phyloP scores from a whole-genome alignment of 495 filamentous ascomycete genomes.

The Friedmanniomyces simplex region DNA sequence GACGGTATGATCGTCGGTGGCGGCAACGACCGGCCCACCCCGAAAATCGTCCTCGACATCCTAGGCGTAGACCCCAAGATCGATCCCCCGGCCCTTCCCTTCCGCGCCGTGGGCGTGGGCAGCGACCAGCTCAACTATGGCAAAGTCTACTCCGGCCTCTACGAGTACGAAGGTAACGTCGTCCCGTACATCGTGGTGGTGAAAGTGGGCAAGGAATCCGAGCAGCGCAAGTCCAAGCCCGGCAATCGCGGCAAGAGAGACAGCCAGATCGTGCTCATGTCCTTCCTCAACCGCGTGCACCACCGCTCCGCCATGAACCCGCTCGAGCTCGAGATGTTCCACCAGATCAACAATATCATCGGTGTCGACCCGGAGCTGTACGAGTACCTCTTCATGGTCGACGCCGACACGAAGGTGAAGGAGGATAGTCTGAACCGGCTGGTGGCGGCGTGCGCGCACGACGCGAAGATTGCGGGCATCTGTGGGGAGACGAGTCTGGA shows the following conservation, averaged over 20 bases:
- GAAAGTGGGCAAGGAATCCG: constrained; percentile 93
- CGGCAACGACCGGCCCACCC: constrained; percentile 92
- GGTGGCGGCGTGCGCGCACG: constrained; percentile 84
- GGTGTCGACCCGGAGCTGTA: constrained; percentile 96
- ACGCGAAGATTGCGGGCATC: constrained; percentile 92
- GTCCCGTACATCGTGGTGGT: constrained; percentile 94
- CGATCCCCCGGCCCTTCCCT: constrained; percentile 84
- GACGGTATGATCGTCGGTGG: constrained; percentile 94
- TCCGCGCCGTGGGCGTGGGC: constrained; percentile 81
- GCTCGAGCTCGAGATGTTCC: constrained; percentile 93
- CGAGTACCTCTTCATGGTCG: constrained; percentile 94
- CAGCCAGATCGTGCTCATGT: constrained; percentile 74
- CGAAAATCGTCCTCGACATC: constrained; percentile 94
- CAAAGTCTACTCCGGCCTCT: constrained; percentile 96
- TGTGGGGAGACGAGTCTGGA: constrained; percentile 95
- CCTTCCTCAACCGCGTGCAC: constrained; percentile 95
- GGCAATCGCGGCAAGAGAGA: constrained; percentile 98
- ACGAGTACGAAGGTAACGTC: constrained; percentile 94
- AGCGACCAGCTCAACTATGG: constrained; percentile 94
- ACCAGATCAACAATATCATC: constrained; percentile 98
- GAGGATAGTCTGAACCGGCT: constrained; percentile 88
- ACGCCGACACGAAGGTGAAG: constrained; percentile 90
- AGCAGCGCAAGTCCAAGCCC: constrained; percentile 82
- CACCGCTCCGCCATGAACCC: constrained; percentile 88
- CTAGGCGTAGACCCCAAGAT: constrained; percentile 95